These are phyloP conservation scores for Sphagnum fallax DNA, from an alignment of 228 moss, liverwort and hornwort species.

Conservation along the genomic window DNA sequence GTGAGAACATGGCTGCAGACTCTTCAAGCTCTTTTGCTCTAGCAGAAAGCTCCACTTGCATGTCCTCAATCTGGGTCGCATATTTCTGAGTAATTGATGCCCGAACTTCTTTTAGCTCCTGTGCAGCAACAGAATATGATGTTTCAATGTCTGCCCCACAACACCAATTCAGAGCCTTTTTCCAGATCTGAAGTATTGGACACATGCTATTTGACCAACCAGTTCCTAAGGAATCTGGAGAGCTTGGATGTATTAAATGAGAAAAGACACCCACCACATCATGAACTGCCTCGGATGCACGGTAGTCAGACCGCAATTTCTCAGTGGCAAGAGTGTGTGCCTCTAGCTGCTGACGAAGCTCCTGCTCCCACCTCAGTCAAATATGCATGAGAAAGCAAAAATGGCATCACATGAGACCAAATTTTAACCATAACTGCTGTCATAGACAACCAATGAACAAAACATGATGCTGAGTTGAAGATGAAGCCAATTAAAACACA, in stretches of 20 bases:
- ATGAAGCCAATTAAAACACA: too few species aligned
- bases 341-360: conserved; percentile 80
- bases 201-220: neutral
- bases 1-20: conserved; percentile 46
- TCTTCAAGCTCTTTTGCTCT: conserved; percentile 70
- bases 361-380: conserved; percentile 26
- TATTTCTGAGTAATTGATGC: conserved; percentile 47
- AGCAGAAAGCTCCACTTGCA: conserved; percentile 47
- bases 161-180: neutral
- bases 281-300: conserved; percentile 75
- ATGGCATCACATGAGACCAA: neutral
- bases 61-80: conserved; percentile 60
- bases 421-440: neutral
- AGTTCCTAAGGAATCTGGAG: neutral
- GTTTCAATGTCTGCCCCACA: neutral
- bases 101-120: conserved; percentile 75
- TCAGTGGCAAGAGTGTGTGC: conserved; percentile 66
- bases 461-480: too few species aligned
- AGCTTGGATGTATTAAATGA: neutral
- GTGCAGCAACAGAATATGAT: neutral
- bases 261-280: conserved; percentile 34
- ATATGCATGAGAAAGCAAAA: neutral
- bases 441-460: too few species aligned
- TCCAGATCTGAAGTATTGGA: neutral
- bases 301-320: conserved; percentile 77